phyloP scores from a whole-genome alignment of 2,329 filamentous ascomycete genomes.

The Lachnellula occidentalis region DNA sequence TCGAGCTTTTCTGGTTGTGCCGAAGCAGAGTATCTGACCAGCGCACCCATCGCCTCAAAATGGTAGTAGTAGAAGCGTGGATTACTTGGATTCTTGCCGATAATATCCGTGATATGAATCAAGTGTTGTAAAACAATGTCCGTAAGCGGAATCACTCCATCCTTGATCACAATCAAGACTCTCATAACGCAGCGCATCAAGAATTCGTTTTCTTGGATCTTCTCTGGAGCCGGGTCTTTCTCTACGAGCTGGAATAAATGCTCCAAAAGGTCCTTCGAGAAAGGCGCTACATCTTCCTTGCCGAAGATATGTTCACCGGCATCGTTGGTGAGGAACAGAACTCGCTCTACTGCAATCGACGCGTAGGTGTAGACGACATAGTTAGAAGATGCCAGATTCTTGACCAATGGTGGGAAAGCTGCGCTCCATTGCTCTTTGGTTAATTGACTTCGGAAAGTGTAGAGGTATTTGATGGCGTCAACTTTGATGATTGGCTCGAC shows the following conservation, averaged over 20 bases:
- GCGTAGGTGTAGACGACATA: slow-evolving; percentile 98
- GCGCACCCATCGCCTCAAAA: slow-evolving; percentile 87
- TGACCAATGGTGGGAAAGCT: slow-evolving; percentile 83
- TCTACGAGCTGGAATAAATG: slow-evolving; percentile 91
- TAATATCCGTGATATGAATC: slow-evolving; percentile 83
- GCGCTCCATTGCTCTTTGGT: slow-evolving; percentile 88
- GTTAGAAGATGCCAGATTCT: slow-evolving; percentile 82
- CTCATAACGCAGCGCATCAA: slow-evolving; percentile 98
- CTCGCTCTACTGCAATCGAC: slow-evolving; percentile 91
- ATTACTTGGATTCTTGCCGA: slow-evolving; percentile 93
- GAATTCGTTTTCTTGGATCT: slow-evolving; percentile 98
- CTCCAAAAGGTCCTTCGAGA: slow-evolving; percentile 79
- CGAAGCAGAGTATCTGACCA: slow-evolving; percentile 70
- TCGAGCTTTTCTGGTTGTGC: slow-evolving; percentile 70
- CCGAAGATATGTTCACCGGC: slow-evolving; percentile 73
- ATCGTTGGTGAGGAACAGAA: slow-evolving; percentile 76
- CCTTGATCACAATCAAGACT: slow-evolving; percentile 88
- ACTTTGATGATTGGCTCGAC: slow-evolving; percentile 87
- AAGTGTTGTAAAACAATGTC: slow-evolving; percentile 80
- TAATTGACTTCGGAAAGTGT: slow-evolving; percentile 92
- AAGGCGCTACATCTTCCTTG: slow-evolving; percentile 69
- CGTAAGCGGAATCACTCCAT: slow-evolving; percentile 66
- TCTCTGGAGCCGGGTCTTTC: slow-evolving; percentile 75
- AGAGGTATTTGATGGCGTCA: slow-evolving; percentile 96
- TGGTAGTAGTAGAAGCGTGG: slow-evolving; percentile 98